These are phyloP conservation scores for Mycena vulgaris DNA, from an alignment of 768 basidiomycete genomes.

Conservation along the genomic window DNA sequence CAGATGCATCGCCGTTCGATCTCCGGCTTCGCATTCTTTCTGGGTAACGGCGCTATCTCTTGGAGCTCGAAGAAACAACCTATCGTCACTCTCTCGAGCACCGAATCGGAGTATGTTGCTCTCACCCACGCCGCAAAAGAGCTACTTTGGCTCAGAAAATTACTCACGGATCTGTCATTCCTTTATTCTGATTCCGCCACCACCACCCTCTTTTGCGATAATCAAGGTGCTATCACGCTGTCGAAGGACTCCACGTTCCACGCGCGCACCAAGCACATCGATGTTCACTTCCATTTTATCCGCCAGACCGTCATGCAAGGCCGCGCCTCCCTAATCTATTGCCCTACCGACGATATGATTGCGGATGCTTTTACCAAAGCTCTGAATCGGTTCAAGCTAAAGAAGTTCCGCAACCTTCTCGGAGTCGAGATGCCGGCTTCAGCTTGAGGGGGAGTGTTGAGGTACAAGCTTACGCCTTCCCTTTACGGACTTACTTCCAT, in stretches of 20 bases:
- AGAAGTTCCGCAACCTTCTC: slow-evolving; percentile 3
- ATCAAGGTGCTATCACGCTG: slow-evolving; percentile 41
- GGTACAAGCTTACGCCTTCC: background rate
- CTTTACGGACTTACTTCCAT: no score
- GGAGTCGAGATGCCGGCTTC: slow-evolving; percentile 8
- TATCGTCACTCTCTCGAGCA: slow-evolving; percentile 52
- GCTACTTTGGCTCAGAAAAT: slow-evolving; percentile 32
- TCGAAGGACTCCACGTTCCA: slow-evolving; percentile 48
- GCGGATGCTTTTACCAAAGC: slow-evolving; percentile 53
- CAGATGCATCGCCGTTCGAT: slow-evolving; percentile 46
- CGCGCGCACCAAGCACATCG: slow-evolving; percentile 54
- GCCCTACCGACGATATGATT: slow-evolving; percentile 45
- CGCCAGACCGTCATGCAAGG: slow-evolving; percentile 43
- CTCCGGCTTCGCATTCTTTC: slow-evolving; percentile 49
- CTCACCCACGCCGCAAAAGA: slow-evolving; percentile 48
- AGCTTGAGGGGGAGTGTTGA: slow-evolving; percentile 27
- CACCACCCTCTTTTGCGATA: slow-evolving; percentile 40
- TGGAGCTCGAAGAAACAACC: slow-evolving; percentile 53
- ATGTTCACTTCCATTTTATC: slow-evolving; percentile 52
- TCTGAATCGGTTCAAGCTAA: slow-evolving; percentile 8
- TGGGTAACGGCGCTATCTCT: slow-evolving; percentile 46
- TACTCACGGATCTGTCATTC: slow-evolving; percentile 35
- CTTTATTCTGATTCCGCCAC: background rate
- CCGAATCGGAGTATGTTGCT: slow-evolving; percentile 55
- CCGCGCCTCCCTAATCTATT: slow-evolving; percentile 28